Conservation (phyloP, 352 stramenopile genomes). For the Globisporangium solare region DNA sequence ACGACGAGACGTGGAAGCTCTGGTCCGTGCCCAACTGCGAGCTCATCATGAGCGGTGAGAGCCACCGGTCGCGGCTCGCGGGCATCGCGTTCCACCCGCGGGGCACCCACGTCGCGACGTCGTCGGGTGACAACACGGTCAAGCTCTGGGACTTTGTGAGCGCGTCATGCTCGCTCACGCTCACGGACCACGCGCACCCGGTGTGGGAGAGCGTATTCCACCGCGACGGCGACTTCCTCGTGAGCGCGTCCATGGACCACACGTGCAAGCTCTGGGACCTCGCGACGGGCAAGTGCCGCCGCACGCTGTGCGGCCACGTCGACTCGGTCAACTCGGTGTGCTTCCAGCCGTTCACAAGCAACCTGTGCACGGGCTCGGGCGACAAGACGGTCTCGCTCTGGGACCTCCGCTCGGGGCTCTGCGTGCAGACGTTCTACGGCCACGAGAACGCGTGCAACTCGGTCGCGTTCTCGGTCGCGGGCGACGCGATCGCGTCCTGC, state of each 20-base stretch:
- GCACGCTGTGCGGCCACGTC: slow-evolving; percentile 92
- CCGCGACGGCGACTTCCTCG: slow-evolving; percentile 92
- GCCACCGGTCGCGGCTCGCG: slow-evolving; percentile 90
- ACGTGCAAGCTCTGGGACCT: slow-evolving; percentile 93
- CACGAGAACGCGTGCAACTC: slow-evolving; percentile 94
- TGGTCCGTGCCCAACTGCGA: slow-evolving; percentile 91
- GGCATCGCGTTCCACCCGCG: slow-evolving; percentile 89
- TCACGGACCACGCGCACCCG: slow-evolving; percentile 91
- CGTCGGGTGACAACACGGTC: slow-evolving; percentile 90
- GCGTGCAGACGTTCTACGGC: slow-evolving; percentile 93
- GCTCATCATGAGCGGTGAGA: slow-evolving; percentile 94
- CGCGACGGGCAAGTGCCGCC: slow-evolving; percentile 82
- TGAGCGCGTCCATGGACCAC: slow-evolving; percentile 92
- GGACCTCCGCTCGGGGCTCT: slow-evolving; percentile 91
- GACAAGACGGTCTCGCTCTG: slow-evolving; percentile 96
- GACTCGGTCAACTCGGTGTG: slow-evolving; percentile 92
- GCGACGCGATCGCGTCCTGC: slow-evolving; percentile 89
- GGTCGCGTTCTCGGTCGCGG: slow-evolving; percentile 79
- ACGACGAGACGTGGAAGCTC: slow-evolving; percentile 95
- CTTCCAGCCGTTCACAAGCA: slow-evolving; percentile 92
- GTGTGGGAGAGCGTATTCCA: slow-evolving; percentile 93
- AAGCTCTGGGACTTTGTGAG: slow-evolving; percentile 94
- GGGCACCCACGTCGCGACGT: slow-evolving; percentile 90
- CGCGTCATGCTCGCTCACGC: slow-evolving; percentile 84
- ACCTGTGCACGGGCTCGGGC: slow-evolving; percentile 90